Base-by-base conservation (phyloP, 768 basidiomycete genomes). In the Fomitopsis pulvina region DNA sequence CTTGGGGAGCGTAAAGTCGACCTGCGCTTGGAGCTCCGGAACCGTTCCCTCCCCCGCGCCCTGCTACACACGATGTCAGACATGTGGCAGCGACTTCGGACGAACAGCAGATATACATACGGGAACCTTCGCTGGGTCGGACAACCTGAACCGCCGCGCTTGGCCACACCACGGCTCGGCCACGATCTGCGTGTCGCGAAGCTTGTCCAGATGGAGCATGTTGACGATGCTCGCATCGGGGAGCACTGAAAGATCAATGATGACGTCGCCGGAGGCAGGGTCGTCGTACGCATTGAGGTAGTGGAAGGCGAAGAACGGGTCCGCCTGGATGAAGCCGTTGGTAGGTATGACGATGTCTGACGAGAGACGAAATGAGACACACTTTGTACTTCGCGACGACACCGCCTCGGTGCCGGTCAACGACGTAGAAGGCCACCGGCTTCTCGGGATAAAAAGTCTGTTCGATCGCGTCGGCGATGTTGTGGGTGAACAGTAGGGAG, bases 281-380 rank as follows among this genome's bases (percentile, higher is more conserved):
- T 66, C 60, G 34, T 72, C 71, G 64, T 66, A 73, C 0, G 71
- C 66, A n/a, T 72, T 72, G 51, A 71, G 14, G 24, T 59, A 52
- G 48, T 72, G 71, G 59, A 72, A 72, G 48, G 58, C 63, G 56
- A 71, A 72, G 59, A 71, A 72, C 0, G 69, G 62, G 41, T 63
- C 60, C 20, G 61, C 54, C 56, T 60, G 16, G 20, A 41, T 41
- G 12, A 18, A 28, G 25, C 18, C 34, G 41, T 20, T 24, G n/a
- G 22, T 21, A 25, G 20, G 4, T 24, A 26, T 27, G 21, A 38
- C 9, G 21, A 45, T 11, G 26, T 29, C 25, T 20, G 24, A 27
- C 47, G 6, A 18, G 1, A 4, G 34, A 8, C 18, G 22, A 50
- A 22, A 21, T 28, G 16, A 9, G 22, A 34, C 44, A 18, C 48